Evolutionary conservation across 1,284 basidiomycete genomes (phyloP), one percentile per base, ranked within the genome.

Genomic region (Malassezia yamatoensis): DNA sequence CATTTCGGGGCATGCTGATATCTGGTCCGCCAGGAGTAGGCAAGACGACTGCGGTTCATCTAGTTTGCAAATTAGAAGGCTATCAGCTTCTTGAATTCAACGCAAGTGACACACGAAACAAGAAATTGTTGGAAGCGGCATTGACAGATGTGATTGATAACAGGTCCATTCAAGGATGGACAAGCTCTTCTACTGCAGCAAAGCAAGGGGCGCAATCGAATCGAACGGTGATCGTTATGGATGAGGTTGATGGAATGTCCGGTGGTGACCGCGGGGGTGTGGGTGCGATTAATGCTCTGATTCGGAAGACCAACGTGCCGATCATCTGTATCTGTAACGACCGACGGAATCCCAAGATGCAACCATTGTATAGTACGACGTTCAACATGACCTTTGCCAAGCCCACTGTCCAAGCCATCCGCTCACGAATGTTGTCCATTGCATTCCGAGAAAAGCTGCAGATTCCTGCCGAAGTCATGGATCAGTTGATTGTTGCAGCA

Each of bases 281-380:
- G 1, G 91, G 89, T 32, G 93, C 93, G 8, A 77, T 98, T 67
- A 90, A 90, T 59, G 83, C 84, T 0, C 74, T 99, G 54, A 94
- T 98, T 70, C 90, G 86, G 78, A 96, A 96, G 79, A 87, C 88
- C 12, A 88, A 86, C 86, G 84, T 96, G 49, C 94, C 94, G 0
- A 90, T 99, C 66, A 96, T 99, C 34, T 90, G 93, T 69, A 96
- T 99, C 62, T 91, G 90, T 58, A 99, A 99, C 70, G 93, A 99
- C 72, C 79, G 82, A 33, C 80, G 80, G 2, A 82, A 84, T 18
- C 87, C 83, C 60, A 99, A 99, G 78, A 83, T 99, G 77, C 94
- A 88, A 75, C 91, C 93, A 0, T 78, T 99, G 4, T 76, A 81
- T 52, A 73, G 76, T 8, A 89, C 85, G 0, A 85, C 88, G 0